Percentiles rank a stretch among this genome's conserved stretches.
Conservation (phyloP, 306 rosid genomes). For the Gastrolobium bilobum region DNA sequence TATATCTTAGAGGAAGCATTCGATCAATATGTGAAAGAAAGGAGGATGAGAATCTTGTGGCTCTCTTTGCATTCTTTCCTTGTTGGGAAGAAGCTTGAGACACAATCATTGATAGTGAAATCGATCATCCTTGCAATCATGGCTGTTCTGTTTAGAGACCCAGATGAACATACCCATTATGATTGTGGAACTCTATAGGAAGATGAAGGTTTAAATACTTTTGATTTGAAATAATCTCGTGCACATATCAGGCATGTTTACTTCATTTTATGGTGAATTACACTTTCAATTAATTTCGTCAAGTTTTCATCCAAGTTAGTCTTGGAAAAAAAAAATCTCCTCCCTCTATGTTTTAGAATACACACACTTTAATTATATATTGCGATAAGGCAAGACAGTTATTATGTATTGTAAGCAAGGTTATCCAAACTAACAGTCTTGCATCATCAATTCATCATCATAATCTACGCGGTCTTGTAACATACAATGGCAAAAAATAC, state of each 20-base stretch:
- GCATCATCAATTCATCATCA: not conserved
- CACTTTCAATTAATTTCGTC: not conserved
- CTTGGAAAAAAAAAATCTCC: not conserved
- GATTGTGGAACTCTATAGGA: conserved; percentile 50
- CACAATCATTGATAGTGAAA: conserved; percentile 43
- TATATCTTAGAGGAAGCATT: conserved; percentile 54
- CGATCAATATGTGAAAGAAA: conserved; percentile 57
- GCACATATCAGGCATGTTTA: not conserved
- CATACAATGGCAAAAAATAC: not conserved
- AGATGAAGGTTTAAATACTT: not conserved
- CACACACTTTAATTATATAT: not conserved
- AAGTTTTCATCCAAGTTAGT: not conserved
- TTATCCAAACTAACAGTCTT: not conserved
- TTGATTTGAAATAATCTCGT: not conserved
- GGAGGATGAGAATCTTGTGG: conserved; percentile 63
- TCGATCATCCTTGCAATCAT: conserved; percentile 5
- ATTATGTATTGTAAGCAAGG: not conserved
- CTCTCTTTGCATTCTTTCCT: conserved; percentile 59
- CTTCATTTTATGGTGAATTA: not conserved
- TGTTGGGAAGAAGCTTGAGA: conserved; percentile 50
- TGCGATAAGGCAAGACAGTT: not conserved
- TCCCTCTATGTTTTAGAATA: not conserved
- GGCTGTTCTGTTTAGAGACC: conserved; percentile 47
- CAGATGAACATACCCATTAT: conserved; percentile 34
- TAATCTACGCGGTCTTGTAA: not conserved